Evolutionary conservation across 2,329 filamentous ascomycete genomes (phyloP).

Genomic region (Arthrobotrys conoides): DNA sequence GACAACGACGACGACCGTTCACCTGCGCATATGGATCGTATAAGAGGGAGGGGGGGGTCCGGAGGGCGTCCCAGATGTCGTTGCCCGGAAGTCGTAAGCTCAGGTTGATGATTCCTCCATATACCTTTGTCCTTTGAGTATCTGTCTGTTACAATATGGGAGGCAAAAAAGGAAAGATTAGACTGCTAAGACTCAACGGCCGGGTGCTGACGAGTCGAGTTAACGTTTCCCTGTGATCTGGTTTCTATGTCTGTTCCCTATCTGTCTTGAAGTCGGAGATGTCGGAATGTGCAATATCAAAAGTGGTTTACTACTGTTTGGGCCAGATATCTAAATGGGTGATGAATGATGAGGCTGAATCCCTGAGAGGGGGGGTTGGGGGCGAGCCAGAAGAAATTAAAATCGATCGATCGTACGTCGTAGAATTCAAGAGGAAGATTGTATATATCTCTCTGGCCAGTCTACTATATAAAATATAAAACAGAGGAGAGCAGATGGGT

Average conservation of each 20-base stretch:
- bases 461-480: background rate
- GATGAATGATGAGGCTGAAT: slow-evolving; percentile 23
- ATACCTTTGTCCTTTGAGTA: slow-evolving; percentile 29
- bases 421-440: slow-evolving; percentile 7
- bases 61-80: slow-evolving; percentile 58
- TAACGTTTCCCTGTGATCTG: slow-evolving; percentile 1
- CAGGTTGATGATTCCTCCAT: slow-evolving; percentile 52
- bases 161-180: slow-evolving; percentile 50
- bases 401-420: slow-evolving; percentile 32
- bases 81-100: slow-evolving; percentile 61
- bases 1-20: slow-evolving; percentile 46
- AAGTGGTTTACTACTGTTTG: background rate
- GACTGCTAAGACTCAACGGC: slow-evolving; percentile 14
- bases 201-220: slow-evolving; percentile 28
- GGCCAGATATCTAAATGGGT: background rate
- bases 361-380: background rate
- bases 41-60: slow-evolving; percentile 28
- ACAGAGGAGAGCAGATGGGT: background rate
- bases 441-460: background rate
- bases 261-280: slow-evolving; percentile 5
- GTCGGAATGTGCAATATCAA: background rate
- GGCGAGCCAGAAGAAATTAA: background rate
- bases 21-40: slow-evolving; percentile 59
- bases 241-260: background rate
- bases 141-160: slow-evolving; percentile 9